These are phyloP conservation scores for Keithomyces neogunnii DNA, from an alignment of 2,329 filamentous ascomycete genomes.

Conservation along the genomic window DNA sequence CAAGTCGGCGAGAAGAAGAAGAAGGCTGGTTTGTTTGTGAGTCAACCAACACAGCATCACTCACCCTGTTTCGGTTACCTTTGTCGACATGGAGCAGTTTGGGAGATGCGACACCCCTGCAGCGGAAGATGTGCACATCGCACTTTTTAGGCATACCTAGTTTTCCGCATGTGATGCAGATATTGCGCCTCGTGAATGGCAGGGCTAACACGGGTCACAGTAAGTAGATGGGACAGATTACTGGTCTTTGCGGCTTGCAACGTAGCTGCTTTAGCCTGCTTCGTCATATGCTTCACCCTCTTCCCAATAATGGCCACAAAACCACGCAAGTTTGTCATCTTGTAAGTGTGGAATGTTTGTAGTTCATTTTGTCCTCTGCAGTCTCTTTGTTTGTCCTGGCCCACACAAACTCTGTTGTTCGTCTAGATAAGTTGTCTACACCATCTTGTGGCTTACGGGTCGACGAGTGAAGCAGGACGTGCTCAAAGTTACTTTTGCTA, in stretches of 20 bases:
- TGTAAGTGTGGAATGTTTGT: conserved; percentile 59
- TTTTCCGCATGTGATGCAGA: conserved; percentile 33
- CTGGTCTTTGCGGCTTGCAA: conserved; percentile 90
- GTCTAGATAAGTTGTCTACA: neutral
- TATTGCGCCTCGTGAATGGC: conserved; percentile 32
- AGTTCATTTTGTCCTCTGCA: conserved; percentile 2
- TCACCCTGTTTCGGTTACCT: neutral
- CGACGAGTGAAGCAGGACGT: neutral
- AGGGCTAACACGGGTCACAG: conserved; percentile 43
- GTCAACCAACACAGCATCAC: conserved; percentile 29
- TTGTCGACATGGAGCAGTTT: conserved; percentile 14
- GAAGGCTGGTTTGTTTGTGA: conserved; percentile 94
- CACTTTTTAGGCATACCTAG: conserved; percentile 22
- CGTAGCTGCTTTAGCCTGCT: conserved; percentile 80
- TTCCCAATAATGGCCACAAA: conserved; percentile 74
- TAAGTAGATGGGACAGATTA: conserved; percentile 94
- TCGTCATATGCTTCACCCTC: conserved; percentile 84
- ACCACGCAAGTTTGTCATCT: conserved; percentile 89
- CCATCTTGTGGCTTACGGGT: conserved; percentile 1
- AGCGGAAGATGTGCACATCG: conserved; percentile 36
- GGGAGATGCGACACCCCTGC: conserved; percentile 29
- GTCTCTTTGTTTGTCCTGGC: conserved; percentile 8
- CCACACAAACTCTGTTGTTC: neutral
- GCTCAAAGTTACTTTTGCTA: neutral
- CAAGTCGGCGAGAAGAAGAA: conserved; percentile 81